Evolutionary conservation across 352 stramenopile species (phyloP), one percentile per base, ranked within the genome.

Genomic region (Phytophthora kernoviae): DNA sequence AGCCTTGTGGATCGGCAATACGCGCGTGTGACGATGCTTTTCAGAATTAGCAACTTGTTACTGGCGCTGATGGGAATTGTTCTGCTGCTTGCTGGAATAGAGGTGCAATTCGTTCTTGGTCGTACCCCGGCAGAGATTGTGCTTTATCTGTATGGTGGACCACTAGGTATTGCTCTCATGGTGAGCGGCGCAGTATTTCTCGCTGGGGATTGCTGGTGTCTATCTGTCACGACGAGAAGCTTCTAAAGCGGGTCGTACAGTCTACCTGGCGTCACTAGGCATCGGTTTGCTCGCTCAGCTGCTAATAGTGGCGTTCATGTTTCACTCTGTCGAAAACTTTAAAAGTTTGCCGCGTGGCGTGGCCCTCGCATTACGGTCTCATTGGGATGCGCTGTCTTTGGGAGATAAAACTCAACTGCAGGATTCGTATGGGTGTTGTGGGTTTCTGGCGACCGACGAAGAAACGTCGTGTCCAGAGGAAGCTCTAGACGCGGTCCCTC

Each of bases 31-130:
- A 79, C 65, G 5, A 15, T 54, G 0, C 17, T 77, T 0, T 69
- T 89, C 18, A 65, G 66, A 18, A 8, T 67, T 9, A 70, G 60
- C 43, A 87, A 82, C 33, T 58, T 58, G 0, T 0, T 75, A 0
- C 59, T 89, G 7, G 42, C 58, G 1, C 2, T 81, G 0, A 20
- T 88, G 4, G 79, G 79, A 1, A 51, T 81, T 11, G 51, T 91
- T 5, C 46, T 88, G 18, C 41, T 73, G 20, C 70, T 85, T 49
- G 64, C 79, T 4, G 79, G 79, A 11, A 49, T 85, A 5, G 76
- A 88, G 27, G 77, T 88, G 15, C 52, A 72, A 24, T 67, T 77
- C 34, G 73, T 88, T 4, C 64, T 88, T 21, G 79, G 79, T 26
- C 77, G 81, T 27, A 86, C 65, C 18, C 79, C 79, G n/a, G 54